Percentiles rank a stretch among this genome's conserved stretches.
Conservation (phyloP, 169 alveolate genomes). For the Cyclospora cayetanensis region DNA sequence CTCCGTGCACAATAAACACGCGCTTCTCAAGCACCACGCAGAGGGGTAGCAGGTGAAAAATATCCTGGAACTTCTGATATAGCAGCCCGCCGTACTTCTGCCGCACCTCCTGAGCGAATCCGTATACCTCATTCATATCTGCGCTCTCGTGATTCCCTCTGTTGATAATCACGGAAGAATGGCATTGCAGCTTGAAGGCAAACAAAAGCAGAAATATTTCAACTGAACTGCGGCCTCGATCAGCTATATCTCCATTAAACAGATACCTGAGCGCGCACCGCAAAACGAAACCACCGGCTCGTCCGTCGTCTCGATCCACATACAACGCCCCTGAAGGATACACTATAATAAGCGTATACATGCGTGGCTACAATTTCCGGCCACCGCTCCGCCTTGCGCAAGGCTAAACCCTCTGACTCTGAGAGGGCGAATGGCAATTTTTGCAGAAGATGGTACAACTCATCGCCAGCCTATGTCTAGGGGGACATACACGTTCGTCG, state of each 20-base stretch:
- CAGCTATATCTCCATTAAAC: conserved; percentile 94
- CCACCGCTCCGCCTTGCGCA: too few species aligned
- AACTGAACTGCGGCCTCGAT: conserved; percentile 89
- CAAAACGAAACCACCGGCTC: too few species aligned
- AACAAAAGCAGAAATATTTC: conserved; percentile 88
- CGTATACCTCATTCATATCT: conserved; percentile 92
- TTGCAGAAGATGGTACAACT: background rate
- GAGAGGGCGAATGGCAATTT: background rate
- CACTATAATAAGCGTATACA: background rate
- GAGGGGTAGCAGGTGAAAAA: conserved; percentile 88
- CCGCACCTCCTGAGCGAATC: conserved; percentile 84
- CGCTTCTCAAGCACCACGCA: conserved; percentile 88
- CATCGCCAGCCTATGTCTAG: background rate
- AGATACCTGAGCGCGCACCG: conserved; percentile 78
- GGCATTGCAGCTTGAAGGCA: conserved; percentile 88
- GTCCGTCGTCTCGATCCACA: background rate
- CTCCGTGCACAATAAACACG: conserved; percentile 90
- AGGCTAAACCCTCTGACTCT: background rate
- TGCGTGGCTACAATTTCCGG: too few species aligned
- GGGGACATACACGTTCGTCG: conserved; percentile 80
- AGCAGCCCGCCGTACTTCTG: conserved; percentile 88
- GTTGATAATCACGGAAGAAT: conserved; percentile 86
- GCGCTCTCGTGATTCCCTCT: conserved; percentile 93
- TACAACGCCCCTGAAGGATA: background rate
- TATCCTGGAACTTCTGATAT: conserved; percentile 87